These are phyloP conservation scores for Ephemerocybe angulata DNA, from an alignment of 768 basidiomycete species.

Conservation along the genomic window DNA sequence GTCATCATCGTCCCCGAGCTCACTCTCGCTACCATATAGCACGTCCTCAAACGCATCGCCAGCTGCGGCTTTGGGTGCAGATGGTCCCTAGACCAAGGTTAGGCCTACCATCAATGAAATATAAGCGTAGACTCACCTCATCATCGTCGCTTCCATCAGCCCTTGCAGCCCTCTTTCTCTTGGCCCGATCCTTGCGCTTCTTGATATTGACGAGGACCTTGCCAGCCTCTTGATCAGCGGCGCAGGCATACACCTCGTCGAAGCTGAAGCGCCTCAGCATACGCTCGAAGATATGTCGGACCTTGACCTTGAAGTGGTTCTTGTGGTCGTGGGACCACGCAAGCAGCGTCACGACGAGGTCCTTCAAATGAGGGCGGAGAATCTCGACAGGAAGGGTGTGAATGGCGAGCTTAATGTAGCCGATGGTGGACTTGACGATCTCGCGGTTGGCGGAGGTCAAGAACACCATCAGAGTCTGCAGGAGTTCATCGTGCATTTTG, in stretches of 20 bases:
- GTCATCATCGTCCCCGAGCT: constrained; percentile 63
- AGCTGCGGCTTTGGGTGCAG: constrained; percentile 43
- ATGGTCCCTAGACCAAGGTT: constrained; percentile 33
- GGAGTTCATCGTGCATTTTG: constrained; percentile 76
- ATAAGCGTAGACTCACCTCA: constrained; percentile 22
- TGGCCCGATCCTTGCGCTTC: constrained; percentile 91
- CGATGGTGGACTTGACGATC: constrained; percentile 94
- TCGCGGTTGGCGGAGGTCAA: constrained; percentile 92
- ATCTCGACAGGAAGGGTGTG: constrained; percentile 75
- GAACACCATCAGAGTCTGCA: constrained; percentile 86
- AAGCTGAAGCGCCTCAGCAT: constrained; percentile 89
- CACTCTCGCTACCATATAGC: constrained; percentile 94
- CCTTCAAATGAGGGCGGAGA: constrained; percentile 71
- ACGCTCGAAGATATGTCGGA: constrained; percentile 94
- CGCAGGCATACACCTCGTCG: constrained; percentile 74
- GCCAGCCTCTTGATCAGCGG: constrained; percentile 72
- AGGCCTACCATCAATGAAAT: not conserved
- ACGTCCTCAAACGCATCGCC: constrained; percentile 97
- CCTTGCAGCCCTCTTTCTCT: constrained; percentile 72
- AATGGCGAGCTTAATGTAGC: constrained; percentile 90
- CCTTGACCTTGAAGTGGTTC: constrained; percentile 97
- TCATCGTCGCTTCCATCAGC: constrained; percentile 57
- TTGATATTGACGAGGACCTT: constrained; percentile 94
- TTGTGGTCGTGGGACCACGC: constrained; percentile 97
- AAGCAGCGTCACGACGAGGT: constrained; percentile 80